Evolutionary conservation across 495 filamentous ascomycete genomes (phyloP), one percentile per base, ranked within the genome.

Genomic region (Xylaria castorea): DNA sequence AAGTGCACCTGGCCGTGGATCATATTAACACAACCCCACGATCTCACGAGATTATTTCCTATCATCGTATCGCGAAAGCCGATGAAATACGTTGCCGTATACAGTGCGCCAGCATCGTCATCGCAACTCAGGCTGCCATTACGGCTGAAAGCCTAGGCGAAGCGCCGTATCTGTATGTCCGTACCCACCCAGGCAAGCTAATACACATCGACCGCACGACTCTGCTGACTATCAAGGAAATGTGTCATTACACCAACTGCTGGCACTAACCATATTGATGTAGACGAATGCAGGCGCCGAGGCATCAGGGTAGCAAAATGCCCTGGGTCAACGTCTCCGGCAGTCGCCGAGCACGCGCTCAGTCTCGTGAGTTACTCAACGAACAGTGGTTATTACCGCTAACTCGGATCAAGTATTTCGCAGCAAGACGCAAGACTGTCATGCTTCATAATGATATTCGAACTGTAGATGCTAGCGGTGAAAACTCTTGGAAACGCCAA

Each of bases 271-370:
- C 79, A 80, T 34, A 78, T 88, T 38, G 84, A 88, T 63, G 75
- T 83, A 25, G 77, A 77, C 0, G 85, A 84, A 3, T 83, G 82
- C 50, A 74, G 73, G 27, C 80, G 78, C 14, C 79, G 82, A 1
- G 82, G 83, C 2, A 80, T 89, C 48, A 71, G 73, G 1, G 82
- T 88, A 3, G 78, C 75, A 51, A 83, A 84, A 75, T 82, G 81
- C 18, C 83, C 83, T 1, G 80, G 79, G 2, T 81, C 83, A 12
- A 87, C 85, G 57, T 81, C 84, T 25, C 83, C 83, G 46, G 80
- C 79, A 22, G 87, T 87, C 5, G 81, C 80, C 25, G 87, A 88
- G 75, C 87, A 88, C 79, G 85, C 86, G 0, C 79, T 89, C 20
- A 83, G 80, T 25, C 71, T 89, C 11, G 72, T 74, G 42, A 66